Percentiles rank a stretch among this genome's conserved stretches.
Conservation (phyloP, 306 rosid species). For the Betula pendula region DNA sequence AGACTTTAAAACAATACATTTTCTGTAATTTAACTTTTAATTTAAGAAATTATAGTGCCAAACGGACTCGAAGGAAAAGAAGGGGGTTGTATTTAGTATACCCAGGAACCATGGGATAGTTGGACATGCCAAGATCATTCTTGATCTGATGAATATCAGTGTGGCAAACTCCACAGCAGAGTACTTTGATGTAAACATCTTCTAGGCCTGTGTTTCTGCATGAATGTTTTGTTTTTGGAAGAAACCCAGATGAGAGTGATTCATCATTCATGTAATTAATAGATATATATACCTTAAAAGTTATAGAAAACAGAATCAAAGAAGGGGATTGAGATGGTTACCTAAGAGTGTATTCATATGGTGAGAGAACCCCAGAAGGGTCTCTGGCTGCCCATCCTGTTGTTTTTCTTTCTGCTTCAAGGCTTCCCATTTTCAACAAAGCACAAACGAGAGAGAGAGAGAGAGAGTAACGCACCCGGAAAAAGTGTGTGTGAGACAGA, state of each 20-base stretch:
- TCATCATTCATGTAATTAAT: too few relatives aligned
- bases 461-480: not conserved
- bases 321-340: not conserved
- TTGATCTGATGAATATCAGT: slow-evolving; percentile 76
- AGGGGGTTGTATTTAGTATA: slow-evolving; percentile 6
- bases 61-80: not conserved
- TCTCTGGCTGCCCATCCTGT: slow-evolving; percentile 86
- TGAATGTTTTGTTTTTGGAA: not conserved
- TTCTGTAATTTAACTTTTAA: too few relatives aligned
- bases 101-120: slow-evolving; percentile 96
- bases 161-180: slow-evolving; percentile 84
- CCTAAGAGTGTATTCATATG: slow-evolving; percentile 73
- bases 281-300: too few relatives aligned
- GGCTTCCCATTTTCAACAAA: slow-evolving; percentile 48
- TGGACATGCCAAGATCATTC: slow-evolving; percentile 84
- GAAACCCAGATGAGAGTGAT: not conserved
- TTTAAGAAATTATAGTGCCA: too few relatives aligned
- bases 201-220: slow-evolving; percentile 81
- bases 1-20: too few relatives aligned
- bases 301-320: not conserved
- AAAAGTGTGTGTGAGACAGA: not conserved
- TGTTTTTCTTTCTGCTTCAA: slow-evolving; percentile 54
- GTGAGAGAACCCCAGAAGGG: slow-evolving; percentile 89
- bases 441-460: not conserved
- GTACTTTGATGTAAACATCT: slow-evolving; percentile 75